Conservation (phyloP, 1,284 basidiomycete genomes). For the Wallemia ichthyophaga region DNA sequence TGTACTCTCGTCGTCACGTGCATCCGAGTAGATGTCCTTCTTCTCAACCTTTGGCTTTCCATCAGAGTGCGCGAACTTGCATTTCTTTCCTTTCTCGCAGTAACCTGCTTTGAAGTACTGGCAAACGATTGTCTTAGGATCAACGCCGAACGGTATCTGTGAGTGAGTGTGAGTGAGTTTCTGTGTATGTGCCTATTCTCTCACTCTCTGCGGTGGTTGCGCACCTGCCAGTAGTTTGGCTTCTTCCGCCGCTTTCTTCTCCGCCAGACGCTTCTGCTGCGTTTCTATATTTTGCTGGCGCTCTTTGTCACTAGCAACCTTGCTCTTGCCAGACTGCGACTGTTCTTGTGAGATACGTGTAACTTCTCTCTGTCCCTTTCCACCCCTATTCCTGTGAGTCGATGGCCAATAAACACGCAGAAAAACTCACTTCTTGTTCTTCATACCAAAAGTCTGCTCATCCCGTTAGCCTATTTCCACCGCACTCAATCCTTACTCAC, state of each 20-base stretch:
- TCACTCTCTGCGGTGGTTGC: slow-evolving; percentile 14
- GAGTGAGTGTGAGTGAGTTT: neutral
- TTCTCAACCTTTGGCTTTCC: slow-evolving; percentile 37
- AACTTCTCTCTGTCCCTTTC: slow-evolving; percentile 67
- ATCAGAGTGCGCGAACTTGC: slow-evolving; percentile 2
- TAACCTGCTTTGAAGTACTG: slow-evolving; percentile 60
- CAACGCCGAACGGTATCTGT: slow-evolving; percentile 14
- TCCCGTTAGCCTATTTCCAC: neutral
- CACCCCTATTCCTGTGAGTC: slow-evolving; percentile 31
- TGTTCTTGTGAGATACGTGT: slow-evolving; percentile 43
- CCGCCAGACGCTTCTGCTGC: slow-evolving; percentile 49
- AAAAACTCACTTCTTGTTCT: slow-evolving; percentile 29
- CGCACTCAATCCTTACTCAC: slow-evolving; percentile 16
- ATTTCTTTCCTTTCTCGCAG: slow-evolving; percentile 43
- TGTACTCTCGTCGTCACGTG: slow-evolving; percentile 32
- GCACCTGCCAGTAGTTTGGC: slow-evolving; percentile 26
- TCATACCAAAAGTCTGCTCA: slow-evolving; percentile 56
- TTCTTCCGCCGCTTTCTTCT: slow-evolving; percentile 58
- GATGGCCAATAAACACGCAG: slow-evolving; percentile 2
- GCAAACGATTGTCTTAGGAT: slow-evolving; percentile 73
- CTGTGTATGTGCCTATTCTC: slow-evolving; percentile 21
- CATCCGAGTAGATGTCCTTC: slow-evolving; percentile 82
- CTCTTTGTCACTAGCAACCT: slow-evolving; percentile 60
- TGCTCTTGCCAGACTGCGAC: slow-evolving; percentile 37
- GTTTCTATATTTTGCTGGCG: slow-evolving; percentile 29